A percentile compares a stretch with the other conserved stretches of the same genome.
Conservation (phyloP, 768 basidiomycete species). For the Amanita brunnescens region DNA sequence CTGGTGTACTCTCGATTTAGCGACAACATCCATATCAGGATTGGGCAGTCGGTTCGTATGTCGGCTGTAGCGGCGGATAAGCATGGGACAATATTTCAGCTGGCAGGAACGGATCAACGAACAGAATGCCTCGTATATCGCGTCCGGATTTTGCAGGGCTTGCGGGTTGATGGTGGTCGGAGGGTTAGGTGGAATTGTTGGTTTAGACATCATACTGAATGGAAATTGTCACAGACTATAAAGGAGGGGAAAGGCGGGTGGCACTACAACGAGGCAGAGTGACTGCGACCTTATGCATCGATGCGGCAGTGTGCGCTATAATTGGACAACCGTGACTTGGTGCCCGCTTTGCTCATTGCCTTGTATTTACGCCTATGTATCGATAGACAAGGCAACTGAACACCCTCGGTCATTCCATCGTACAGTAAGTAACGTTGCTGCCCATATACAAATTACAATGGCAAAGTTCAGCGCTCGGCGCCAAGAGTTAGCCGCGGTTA, state of each 20-base stretch:
- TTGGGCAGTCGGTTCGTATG: conserved; percentile 40
- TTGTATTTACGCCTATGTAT: not conserved
- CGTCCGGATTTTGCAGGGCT: conserved; percentile 4
- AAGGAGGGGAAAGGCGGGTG: not conserved
- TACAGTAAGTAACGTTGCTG: too few species aligned
- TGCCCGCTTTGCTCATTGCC: not conserved
- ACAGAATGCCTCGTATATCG: conserved; percentile 6
- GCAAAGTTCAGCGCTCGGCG: too few species aligned
- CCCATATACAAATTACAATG: too few species aligned
- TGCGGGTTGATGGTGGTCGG: conserved; percentile 5
- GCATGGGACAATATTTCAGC: too few species aligned
- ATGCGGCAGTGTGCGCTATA: not conserved
- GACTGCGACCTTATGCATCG: not conserved
- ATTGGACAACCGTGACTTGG: not conserved
- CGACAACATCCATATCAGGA: conserved; percentile 76
- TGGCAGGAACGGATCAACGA: not conserved
- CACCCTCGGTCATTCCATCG: too few species aligned
- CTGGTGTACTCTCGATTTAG: conserved; percentile 64
- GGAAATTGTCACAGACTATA: not conserved
- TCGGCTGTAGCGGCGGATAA: not conserved
- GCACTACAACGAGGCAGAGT: not conserved
- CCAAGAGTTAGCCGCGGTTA: too few species aligned
- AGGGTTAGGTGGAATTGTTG: not conserved
- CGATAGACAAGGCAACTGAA: not conserved
- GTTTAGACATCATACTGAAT: not conserved